These are phyloP conservation scores for Coleophoma crateriformis DNA, from an alignment of 2,329 filamentous ascomycete species.

Conservation along the genomic window DNA sequence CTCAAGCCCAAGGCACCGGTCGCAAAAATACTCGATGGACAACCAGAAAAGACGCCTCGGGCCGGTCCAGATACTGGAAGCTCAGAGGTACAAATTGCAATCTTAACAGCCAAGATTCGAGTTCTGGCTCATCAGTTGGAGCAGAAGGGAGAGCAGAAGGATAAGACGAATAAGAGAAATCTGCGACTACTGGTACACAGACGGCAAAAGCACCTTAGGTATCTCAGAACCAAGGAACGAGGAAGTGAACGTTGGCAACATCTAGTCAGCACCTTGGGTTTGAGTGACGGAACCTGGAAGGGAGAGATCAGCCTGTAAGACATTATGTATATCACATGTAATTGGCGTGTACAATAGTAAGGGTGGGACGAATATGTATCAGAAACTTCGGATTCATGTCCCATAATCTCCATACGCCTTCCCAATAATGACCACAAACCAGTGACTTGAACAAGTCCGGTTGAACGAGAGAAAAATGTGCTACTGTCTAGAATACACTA, in stretches of 20 bases:
- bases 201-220: constrained; percentile 81
- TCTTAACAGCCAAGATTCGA: constrained; percentile 90
- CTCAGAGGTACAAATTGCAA: constrained; percentile 95
- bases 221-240: constrained; percentile 83
- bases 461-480: constrained; percentile 8
- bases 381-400: constrained; percentile 8
- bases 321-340: constrained; percentile 15
- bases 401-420: constrained; percentile 21
- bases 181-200: constrained; percentile 79
- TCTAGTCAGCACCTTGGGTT: constrained; percentile 74
- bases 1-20: constrained; percentile 43
- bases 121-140: constrained; percentile 69
- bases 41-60: constrained; percentile 48
- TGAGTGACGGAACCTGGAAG: constrained; percentile 86
- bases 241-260: constrained; percentile 88
- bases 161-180: constrained; percentile 93
- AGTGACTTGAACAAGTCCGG: constrained; percentile 5
- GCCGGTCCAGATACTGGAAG: constrained; percentile 91
- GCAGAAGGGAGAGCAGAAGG: constrained; percentile 64
- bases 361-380: constrained; percentile 9
- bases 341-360: constrained; percentile 17
- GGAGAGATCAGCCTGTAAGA: constrained; percentile 73
- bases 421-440: constrained; percentile 18
- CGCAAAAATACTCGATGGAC: not conserved
- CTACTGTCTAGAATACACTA: constrained; percentile 70